Percentiles rank a stretch among this genome's conserved stretches.
Evolutionary conservation across 2,329 filamentous ascomycete genomes (phyloP).

Genomic region (Metarhizium guizhouense): DNA sequence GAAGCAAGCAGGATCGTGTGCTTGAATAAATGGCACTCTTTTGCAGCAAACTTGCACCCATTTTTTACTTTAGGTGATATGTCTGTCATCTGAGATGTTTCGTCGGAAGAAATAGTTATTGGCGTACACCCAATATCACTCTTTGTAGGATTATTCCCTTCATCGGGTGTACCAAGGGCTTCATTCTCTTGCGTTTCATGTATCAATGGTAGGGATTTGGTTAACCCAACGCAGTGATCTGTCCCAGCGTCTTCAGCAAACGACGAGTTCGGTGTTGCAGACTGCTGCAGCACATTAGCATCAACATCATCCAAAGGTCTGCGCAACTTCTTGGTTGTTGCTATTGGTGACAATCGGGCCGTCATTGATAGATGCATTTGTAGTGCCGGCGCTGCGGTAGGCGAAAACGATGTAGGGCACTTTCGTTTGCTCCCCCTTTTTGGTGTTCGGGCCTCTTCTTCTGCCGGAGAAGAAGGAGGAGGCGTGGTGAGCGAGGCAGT

Average conservation of each 20-base stretch:
- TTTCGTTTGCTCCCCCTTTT: conserved; percentile 7
- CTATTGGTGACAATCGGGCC: background rate
- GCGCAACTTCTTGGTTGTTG: conserved; percentile 5
- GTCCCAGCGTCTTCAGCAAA: background rate
- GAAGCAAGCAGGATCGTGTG: conserved; percentile 32
- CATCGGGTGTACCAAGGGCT: background rate
- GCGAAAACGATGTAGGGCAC: background rate
- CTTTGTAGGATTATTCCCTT: background rate
- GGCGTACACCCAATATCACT: background rate
- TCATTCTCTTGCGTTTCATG: background rate
- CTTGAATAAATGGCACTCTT: conserved; percentile 28
- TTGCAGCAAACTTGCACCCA: conserved; percentile 23
- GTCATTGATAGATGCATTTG: conserved; percentile 10
- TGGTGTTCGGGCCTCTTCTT: background rate
- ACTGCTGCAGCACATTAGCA: conserved; percentile 12
- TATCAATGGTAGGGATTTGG: background rate
- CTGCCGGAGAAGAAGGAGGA: conserved; percentile 8
- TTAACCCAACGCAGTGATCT: background rate
- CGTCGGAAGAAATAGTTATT: background rate
- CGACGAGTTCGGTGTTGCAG: background rate
- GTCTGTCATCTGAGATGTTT: background rate
- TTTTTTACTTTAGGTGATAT: background rate
- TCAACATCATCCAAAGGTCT: conserved; percentile 14
- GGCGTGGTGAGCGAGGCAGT: conserved; percentile 5
- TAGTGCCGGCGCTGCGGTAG: conserved; percentile 1